phyloP scores from a whole-genome alignment of 1,284 basidiomycete genomes.

The Amylostereum areolatum region DNA sequence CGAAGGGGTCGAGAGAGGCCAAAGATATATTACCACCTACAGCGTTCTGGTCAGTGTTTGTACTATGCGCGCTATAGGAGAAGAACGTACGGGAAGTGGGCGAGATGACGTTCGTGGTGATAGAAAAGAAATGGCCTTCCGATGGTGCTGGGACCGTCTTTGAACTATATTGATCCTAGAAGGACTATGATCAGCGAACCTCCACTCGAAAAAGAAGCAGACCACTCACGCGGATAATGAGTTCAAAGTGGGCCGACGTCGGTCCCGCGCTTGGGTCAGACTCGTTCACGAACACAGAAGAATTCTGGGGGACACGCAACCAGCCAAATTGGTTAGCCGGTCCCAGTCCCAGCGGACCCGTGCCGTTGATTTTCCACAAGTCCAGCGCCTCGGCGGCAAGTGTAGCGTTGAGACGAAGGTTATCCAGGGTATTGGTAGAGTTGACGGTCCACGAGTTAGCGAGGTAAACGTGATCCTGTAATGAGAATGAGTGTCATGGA shows the following conservation, averaged over 20 bases:
- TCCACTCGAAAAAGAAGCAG: background rate
- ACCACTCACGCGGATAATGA: conserved; percentile 8
- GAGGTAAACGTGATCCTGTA: conserved; percentile 23
- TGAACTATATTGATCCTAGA: background rate
- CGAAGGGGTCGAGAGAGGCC: conserved; percentile 22
- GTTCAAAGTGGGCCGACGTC: conserved; percentile 10
- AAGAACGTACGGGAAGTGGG: conserved; percentile 13
- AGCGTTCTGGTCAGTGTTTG: conserved; percentile 11
- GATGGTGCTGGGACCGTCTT: conserved; percentile 1
- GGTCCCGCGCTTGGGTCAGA: conserved; percentile 23
- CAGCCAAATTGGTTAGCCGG: background rate
- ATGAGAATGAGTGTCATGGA: too few species aligned
- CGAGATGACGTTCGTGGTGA: conserved; percentile 8
- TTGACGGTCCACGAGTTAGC: background rate
- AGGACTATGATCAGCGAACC: background rate
- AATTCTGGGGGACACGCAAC: background rate
- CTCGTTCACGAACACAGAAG: background rate
- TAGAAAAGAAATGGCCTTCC: conserved; percentile 10
- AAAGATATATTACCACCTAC: conserved; percentile 18
- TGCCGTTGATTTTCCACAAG: background rate
- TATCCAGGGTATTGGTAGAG: background rate
- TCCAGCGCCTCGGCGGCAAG: background rate
- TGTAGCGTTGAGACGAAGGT: background rate
- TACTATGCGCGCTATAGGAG: background rate
- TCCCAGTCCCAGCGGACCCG: background rate